Evolutionary conservation across 169 alveolate species (phyloP).

Genomic region (Eimeria necatrix): DNA sequence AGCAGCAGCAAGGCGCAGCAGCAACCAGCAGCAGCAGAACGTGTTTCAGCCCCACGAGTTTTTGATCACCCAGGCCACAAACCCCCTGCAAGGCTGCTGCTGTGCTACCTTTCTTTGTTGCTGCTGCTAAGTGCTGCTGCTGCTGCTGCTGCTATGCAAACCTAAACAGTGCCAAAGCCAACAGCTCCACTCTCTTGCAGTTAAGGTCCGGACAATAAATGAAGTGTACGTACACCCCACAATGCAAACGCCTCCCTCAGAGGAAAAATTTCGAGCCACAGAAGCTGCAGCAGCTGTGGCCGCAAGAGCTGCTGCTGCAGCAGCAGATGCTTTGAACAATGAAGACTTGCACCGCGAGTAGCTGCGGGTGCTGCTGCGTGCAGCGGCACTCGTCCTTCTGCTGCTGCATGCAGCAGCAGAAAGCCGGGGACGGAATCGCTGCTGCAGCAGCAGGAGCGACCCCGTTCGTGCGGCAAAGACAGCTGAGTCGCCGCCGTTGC

Average conservation of each 20-base stretch:
- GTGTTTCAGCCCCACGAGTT: too few species aligned
- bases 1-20: too few species aligned
- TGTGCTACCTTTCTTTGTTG: background rate
- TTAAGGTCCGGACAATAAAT: background rate
- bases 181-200: background rate
- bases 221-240: conserved; percentile 24
- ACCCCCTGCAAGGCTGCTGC: background rate
- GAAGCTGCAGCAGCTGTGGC: conserved; percentile 23
- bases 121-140: background rate
- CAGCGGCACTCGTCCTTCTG: background rate
- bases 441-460: conserved; percentile 10
- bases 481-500: too few species aligned
- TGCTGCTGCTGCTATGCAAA: background rate
- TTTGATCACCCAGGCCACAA: too few species aligned
- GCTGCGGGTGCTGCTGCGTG: background rate
- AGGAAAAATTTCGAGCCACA: conserved; percentile 31
- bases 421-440: background rate
- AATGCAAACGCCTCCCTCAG: conserved; percentile 4
- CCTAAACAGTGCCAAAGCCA: background rate
- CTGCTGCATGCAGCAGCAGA: conserved; percentile 7
- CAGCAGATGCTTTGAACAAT: background rate
- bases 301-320: background rate
- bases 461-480: background rate
- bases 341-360: background rate
- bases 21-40: too few species aligned